These are phyloP conservation scores for Isatis lusitanica DNA, from an alignment of 441 rosid species.

Conservation along the genomic window DNA sequence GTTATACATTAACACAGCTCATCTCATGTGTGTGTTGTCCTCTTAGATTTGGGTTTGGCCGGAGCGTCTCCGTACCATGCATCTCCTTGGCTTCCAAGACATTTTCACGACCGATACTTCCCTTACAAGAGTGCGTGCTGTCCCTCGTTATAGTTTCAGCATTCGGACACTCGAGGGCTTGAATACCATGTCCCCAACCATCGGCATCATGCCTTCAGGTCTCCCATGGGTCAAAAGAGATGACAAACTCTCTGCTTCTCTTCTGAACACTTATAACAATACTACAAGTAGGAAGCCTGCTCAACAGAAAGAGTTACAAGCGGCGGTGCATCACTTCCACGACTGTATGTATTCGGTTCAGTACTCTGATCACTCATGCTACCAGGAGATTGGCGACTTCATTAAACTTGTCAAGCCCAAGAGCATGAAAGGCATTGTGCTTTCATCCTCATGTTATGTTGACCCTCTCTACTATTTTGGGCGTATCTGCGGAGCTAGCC, in stretches of 20 bases:
- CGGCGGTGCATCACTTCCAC: slow-evolving; percentile 47
- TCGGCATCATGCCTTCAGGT: slow-evolving; percentile 91
- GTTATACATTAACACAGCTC: not conserved
- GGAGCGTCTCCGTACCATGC: slow-evolving; percentile 81
- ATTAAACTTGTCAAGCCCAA: slow-evolving; percentile 59
- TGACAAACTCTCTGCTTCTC: slow-evolving; percentile 45
- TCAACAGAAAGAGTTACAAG: slow-evolving; percentile 13
- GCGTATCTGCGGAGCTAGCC: slow-evolving; percentile 43
- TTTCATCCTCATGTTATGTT: slow-evolving; percentile 59
- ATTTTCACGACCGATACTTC: slow-evolving; percentile 70
- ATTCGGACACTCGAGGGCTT: slow-evolving; percentile 61
- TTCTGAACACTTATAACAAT: slow-evolving; percentile 16
- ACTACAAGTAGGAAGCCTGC: slow-evolving; percentile 31
- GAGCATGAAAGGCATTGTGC: slow-evolving; percentile 66
- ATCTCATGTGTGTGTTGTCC: not conserved
- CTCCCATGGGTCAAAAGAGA: slow-evolving; percentile 64
- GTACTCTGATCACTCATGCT: slow-evolving; percentile 80
- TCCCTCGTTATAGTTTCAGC: slow-evolving; percentile 81
- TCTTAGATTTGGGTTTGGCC: slow-evolving; percentile 93
- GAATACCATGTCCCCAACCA: slow-evolving; percentile 61
- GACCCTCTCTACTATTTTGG: slow-evolving; percentile 71
- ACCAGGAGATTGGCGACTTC: slow-evolving; percentile 61
- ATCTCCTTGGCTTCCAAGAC: slow-evolving; percentile 67
- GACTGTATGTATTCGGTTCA: slow-evolving; percentile 56
- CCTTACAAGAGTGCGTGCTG: slow-evolving; percentile 71